Evolutionary conservation across 495 filamentous ascomycete genomes (phyloP).

Genomic region (Evernia prunastri): DNA sequence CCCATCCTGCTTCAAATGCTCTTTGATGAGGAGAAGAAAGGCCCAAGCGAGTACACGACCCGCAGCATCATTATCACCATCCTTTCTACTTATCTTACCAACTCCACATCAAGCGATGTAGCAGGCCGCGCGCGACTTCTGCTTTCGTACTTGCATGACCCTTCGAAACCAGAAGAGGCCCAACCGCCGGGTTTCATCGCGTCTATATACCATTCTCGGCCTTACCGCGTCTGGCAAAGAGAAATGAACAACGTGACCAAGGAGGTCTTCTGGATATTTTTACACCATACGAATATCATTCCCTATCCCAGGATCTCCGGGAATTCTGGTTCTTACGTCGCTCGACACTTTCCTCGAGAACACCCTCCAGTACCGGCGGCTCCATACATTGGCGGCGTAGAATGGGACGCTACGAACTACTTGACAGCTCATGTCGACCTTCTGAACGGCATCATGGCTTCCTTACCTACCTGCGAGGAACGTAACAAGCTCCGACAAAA

Average conservation of each 20-base stretch:
- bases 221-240: slow-evolving; percentile 89
- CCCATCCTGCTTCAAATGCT: slow-evolving; percentile 81
- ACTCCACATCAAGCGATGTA: slow-evolving; percentile 46
- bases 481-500: slow-evolving; percentile 74
- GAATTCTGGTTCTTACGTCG: slow-evolving; percentile 46
- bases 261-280: slow-evolving; percentile 99
- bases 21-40: slow-evolving; percentile 95
- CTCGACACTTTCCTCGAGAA: slow-evolving; percentile 76
- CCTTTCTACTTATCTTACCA: slow-evolving; percentile 75
- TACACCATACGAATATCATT: slow-evolving; percentile 87
- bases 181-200: slow-evolving; percentile 79
- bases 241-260: slow-evolving; percentile 89
- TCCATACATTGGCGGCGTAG: slow-evolving; percentile 94
- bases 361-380: slow-evolving; percentile 88
- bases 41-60: slow-evolving; percentile 91
- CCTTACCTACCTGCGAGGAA: slow-evolving; percentile 60
- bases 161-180: slow-evolving; percentile 63
- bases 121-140: slow-evolving; percentile 58
- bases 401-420: slow-evolving; percentile 98
- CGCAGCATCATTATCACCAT: slow-evolving; percentile 79
- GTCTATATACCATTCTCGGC: slow-evolving; percentile 77
- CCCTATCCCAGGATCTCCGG: slow-evolving; percentile 40
- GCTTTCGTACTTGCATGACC: slow-evolving; percentile 74
- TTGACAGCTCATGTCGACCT: slow-evolving; percentile 87
- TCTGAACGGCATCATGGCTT: slow-evolving; percentile 85